These are phyloP conservation scores for Abrus precatorius DNA, from an alignment of 306 rosid species.

Conservation along the genomic window DNA sequence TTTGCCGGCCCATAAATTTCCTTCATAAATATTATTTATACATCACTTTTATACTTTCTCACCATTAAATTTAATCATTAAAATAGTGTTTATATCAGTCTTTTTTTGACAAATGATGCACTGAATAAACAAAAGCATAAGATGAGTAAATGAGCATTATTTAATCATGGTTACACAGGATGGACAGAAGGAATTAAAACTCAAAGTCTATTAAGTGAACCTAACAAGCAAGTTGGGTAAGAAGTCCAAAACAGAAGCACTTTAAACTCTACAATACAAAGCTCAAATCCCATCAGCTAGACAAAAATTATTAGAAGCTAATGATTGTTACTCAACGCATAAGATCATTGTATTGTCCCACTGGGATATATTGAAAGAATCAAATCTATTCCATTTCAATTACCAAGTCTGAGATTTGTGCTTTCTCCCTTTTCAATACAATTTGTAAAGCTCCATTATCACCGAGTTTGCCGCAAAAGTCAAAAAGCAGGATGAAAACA, in stretches of 20 bases:
- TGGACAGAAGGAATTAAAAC: neutral
- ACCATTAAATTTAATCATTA: neutral
- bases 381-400: slow-evolving; percentile 58
- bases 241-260: slow-evolving; percentile 48
- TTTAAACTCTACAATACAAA: slow-evolving; percentile 40
- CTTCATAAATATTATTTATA: neutral
- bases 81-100: too few species aligned
- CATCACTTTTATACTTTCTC: neutral
- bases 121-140: neutral
- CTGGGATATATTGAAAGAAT: slow-evolving; percentile 61
- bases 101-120: too few species aligned
- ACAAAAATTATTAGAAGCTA: slow-evolving; percentile 47
- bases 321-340: slow-evolving; percentile 57
- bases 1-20: neutral
- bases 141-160: neutral
- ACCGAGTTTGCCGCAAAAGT: slow-evolving; percentile 70
- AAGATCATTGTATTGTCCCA: slow-evolving; percentile 60
- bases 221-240: slow-evolving; percentile 24
- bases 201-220: neutral
- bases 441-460: slow-evolving; percentile 67
- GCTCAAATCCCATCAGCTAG: slow-evolving; percentile 53
- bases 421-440: slow-evolving; percentile 56
- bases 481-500: slow-evolving; percentile 66
- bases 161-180: neutral
- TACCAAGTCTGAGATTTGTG: slow-evolving; percentile 58